Evolutionary conservation across 2,329 filamentous ascomycete genomes (phyloP), one percentile per base, ranked within the genome.

Genomic region (Xylariaceae sp.): DNA sequence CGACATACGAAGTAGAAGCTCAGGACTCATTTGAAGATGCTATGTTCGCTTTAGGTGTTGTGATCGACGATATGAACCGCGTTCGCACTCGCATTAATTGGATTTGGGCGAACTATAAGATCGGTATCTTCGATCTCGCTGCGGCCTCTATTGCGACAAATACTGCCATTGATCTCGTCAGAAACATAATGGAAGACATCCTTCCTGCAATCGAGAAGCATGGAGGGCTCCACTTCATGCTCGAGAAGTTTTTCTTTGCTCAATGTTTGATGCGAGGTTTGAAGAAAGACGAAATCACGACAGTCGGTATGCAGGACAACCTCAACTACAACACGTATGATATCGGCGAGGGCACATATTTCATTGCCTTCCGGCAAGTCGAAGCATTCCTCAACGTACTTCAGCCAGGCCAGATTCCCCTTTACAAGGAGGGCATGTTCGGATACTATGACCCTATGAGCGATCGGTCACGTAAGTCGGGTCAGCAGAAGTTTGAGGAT

Each of bases 101-200:
- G 51, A 63, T 73, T 18, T 73, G 71, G 71, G 47, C 47, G 2
- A 59, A 60, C 33, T 67, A 68, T 44, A 53, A 46, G 9, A 44
- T 42, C 10, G 63, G 61, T 2, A 1, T 22, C 5, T 60, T 69
- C 7, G 68, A 73, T 28, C 52, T 73, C 2, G 58, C 60, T 5
- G 62, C 67, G 6, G 66, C 65, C 1, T 66, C 71, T n/a, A 50
- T 74, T 17, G 64, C 69, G 0, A 71, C 71, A 11, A 69, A 73
- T 39, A 71, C 70, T 1, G 70, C 66, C 12, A 61, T 71, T 13
- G 60, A 65, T 6, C 60, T 75, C 1, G 69, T 66, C 1, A 61
- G 64, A 2, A 57, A 61, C 28, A 51, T 72, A 46, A 69, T 67
- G 33, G 63, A 69, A 1, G 65, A 69, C 1, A 59, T 69, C 1